These are phyloP conservation scores for Chaetomiaceae sp. DNA, from an alignment of 2,329 filamentous ascomycete genomes.

Conservation along the genomic window DNA sequence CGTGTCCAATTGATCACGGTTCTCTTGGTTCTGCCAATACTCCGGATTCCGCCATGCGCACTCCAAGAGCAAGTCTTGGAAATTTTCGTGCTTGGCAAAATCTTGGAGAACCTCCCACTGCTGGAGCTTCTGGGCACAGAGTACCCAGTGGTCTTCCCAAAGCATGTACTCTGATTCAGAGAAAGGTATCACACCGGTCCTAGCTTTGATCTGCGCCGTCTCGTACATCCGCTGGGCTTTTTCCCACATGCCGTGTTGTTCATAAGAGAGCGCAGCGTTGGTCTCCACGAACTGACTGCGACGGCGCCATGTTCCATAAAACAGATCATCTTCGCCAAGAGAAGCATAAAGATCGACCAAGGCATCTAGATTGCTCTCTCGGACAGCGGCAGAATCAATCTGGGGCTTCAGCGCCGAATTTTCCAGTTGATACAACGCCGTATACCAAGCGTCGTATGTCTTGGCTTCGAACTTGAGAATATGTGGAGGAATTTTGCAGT, in stretches of 20 bases:
- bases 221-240: constrained; percentile 98
- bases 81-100: constrained; percentile 97
- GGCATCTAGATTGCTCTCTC: constrained; percentile 93
- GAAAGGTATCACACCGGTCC: constrained; percentile 93
- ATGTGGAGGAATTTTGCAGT: constrained; percentile 90
- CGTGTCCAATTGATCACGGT: constrained; percentile 83
- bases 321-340: constrained; percentile 91
- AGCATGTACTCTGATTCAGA: constrained; percentile 97
- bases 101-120: constrained; percentile 98
- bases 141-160: constrained; percentile 99
- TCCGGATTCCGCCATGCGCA: constrained; percentile 94
- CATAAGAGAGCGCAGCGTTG: constrained; percentile 93
- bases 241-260: constrained; percentile 99
- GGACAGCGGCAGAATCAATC: constrained; percentile 75
- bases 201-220: constrained; percentile 91
- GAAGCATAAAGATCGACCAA: constrained; percentile 89
- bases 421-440: constrained; percentile 85
- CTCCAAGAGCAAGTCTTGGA: constrained; percentile 92
- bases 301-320: constrained; percentile 94
- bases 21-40: constrained; percentile 83
- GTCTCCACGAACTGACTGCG: constrained; percentile 96
- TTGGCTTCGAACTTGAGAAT: constrained; percentile 92
- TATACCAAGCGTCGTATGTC: constrained; percentile 96
- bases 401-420: constrained; percentile 80
- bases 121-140: constrained; percentile 95